Evolutionary conservation across 306 rosid genomes (phyloP), one percentile per base, ranked within the genome.

Genomic region (Abrus pulchellus): DNA sequence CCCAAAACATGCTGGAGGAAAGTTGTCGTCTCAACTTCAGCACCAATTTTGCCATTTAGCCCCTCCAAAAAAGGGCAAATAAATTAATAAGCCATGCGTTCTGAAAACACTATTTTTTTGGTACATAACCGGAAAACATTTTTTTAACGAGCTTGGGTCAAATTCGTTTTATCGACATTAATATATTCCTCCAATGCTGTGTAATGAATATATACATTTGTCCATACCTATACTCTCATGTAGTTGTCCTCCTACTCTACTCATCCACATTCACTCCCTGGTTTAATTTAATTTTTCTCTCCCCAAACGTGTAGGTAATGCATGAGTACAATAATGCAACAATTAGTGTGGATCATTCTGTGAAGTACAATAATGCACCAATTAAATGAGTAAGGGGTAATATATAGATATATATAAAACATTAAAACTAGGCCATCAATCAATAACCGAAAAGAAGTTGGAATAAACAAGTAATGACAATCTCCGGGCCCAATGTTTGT

Each of bases 401-500:
- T 20, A 20, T 20, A 20, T 20, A 20, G 20, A 20, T 20, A 20
- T 20, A 20, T 20, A 20, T 20, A 20, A 20, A 20, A 20, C 20
- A 20, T 20, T 20, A 20, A 20, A 20, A 20, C 20, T 20, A 20
- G 20, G 61, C 5, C 71, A 47, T 11, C 7, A 60, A 41, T 57
- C 8, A 30, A 30, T 55, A 50, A 41, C 3, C 29, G 32, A 28
- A 50, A 20, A 34, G 9, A 29, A 78, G 68, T 41, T 27, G 33
- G 57, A 66, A 78, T 55, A 78, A 68, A 70, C 72, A 48, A 70
- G 69, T 48, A 40, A 50, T 69, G 49, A 68, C 70, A 78, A 68
- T 68, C 47, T 54, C 61, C 5, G 76, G 82, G 76, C 76, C 82
- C 76, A 78, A 55, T 68, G 60, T 45, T 59, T 60, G 64, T 59